Evolutionary conservation across 139 green algal species (phyloP), one percentile per base, ranked within the genome.

Genomic region (Astrephomene gubernaculifera): DNA sequence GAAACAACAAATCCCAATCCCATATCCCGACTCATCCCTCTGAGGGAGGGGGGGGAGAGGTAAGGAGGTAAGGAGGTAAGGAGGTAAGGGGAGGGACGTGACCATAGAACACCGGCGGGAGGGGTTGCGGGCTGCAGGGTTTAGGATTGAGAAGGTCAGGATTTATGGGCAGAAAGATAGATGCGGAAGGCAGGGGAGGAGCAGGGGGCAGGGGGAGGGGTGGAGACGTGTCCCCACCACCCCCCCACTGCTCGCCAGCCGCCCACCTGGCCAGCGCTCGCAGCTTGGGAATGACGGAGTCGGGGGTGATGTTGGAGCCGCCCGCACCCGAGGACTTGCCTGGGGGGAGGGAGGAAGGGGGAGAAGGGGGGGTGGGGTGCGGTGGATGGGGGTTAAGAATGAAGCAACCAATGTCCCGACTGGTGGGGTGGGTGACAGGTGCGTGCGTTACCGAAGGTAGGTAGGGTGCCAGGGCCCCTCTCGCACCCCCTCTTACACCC

Each of bases 241-340:
- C 17, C 49, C 49, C 49, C 49, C 49, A 22, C 19, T 79, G 29
- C 65, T 53, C 85, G 89, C 19, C 57, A 65, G 19, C 22, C 70
- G n/a, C 90, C 75, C 89, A 82, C 84, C 88, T 88, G 29, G 91
- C 91, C 52, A 94, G 85, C 1, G 88, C 87, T 0, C 89, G 84
- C 43, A 94, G 88, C 82, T 88, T 86, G 27, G 88, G 88, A 45
- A 94, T 91, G 61, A 94, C 75, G n/a, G 17, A 60, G 41, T 91
- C 88, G 9, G 91, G 88, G 0, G 91, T 94, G 86, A 94, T 94
- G 71, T 63, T 27, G 73, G 70, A 43, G 63, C 67, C 65, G 31
- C 21, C n/a, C n/a, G 39, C 29, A 36, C 65, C 64, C 25, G 19
- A 43, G 29, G 74, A 38, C 64, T 83, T 86, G 57, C 78, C 86